phyloP scores from a whole-genome alignment of 805 yeast species.

The Candida coleopterorum region DNA sequence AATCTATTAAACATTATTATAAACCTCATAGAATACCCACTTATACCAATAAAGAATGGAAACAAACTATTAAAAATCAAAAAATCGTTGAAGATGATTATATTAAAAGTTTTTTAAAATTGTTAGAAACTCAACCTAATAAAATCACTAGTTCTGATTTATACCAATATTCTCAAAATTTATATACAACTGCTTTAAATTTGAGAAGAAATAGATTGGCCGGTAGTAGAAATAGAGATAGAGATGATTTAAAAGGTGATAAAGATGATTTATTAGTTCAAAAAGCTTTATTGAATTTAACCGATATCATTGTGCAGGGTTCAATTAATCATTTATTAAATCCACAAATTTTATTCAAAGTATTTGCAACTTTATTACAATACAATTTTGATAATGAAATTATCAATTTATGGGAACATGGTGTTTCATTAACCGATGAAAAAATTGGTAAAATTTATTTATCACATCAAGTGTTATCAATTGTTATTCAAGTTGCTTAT shows the following conservation, averaged over 20 bases:
- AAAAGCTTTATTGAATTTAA: slow-evolving; percentile 27
- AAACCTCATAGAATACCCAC: slow-evolving; percentile 15
- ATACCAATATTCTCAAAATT: slow-evolving; percentile 15
- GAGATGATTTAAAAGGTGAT: slow-evolving; percentile 26
- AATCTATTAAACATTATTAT: slow-evolving; percentile 10
- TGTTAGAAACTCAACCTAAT: slow-evolving; percentile 19
- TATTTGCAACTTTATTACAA: slow-evolving; percentile 41
- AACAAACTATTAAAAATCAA: background rate
- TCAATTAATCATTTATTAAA: slow-evolving; percentile 23
- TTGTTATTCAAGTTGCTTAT: slow-evolving; percentile 61
- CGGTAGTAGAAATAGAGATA: slow-evolving; percentile 33
- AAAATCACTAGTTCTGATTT: slow-evolving; percentile 20
- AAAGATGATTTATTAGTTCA: slow-evolving; percentile 28
- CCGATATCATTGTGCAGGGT: slow-evolving; percentile 25
- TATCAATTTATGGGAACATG: slow-evolving; percentile 64
- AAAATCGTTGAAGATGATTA: background rate
- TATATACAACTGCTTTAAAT: slow-evolving; percentile 22
- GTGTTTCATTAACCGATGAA: slow-evolving; percentile 39
- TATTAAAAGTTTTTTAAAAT: slow-evolving; percentile 6
- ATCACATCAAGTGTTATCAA: slow-evolving; percentile 63
- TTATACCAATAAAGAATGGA: slow-evolving; percentile 11
- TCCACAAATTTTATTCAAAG: slow-evolving; percentile 18
- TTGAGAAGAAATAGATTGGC: slow-evolving; percentile 30
- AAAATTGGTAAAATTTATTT: slow-evolving; percentile 42
- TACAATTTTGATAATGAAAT: slow-evolving; percentile 59